Conservation (phyloP, 768 basidiomycete species). For the Leucocoprinus sp. region DNA sequence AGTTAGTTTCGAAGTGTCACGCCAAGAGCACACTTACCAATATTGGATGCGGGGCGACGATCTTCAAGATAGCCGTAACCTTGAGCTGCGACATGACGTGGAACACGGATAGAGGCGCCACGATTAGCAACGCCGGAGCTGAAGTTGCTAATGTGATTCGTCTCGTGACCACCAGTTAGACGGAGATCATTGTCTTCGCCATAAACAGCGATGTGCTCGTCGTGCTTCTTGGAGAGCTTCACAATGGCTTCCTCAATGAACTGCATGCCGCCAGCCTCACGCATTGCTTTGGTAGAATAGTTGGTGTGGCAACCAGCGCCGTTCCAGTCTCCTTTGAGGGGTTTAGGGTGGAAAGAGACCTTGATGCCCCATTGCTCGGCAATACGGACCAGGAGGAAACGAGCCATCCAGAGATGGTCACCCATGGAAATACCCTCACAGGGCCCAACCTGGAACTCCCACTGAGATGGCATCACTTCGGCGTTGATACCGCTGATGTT, state of each 20-base stretch:
- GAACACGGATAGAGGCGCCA: slow-evolving; percentile 94
- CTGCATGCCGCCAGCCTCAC: slow-evolving; percentile 90
- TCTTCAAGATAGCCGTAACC: slow-evolving; percentile 96
- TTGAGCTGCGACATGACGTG: slow-evolving; percentile 85
- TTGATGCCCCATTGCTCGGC: slow-evolving; percentile 97
- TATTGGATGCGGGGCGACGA: slow-evolving; percentile 96
- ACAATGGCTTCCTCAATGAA: slow-evolving; percentile 87
- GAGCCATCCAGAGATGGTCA: slow-evolving; percentile 99
- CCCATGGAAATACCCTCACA: slow-evolving; percentile 98
- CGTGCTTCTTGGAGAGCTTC: slow-evolving; percentile 85
- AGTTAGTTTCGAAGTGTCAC: no score
- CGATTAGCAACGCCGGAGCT: slow-evolving; percentile 96
- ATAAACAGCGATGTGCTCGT: slow-evolving; percentile 95
- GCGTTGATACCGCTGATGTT: slow-evolving; percentile 99
- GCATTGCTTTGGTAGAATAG: slow-evolving; percentile 92
- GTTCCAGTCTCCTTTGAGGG: slow-evolving; percentile 96
- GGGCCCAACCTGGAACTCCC: slow-evolving; percentile 99
- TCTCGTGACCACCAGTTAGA: slow-evolving; percentile 96
- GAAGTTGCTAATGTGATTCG: slow-evolving; percentile 87
- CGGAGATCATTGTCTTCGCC: slow-evolving; percentile 97
- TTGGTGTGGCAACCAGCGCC: slow-evolving; percentile 99
- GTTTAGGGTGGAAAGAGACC: slow-evolving; percentile 99
- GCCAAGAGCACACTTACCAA: slow-evolving; percentile 52
- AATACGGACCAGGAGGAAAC: slow-evolving; percentile 90
- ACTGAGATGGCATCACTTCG: slow-evolving; percentile 99